A percentile compares a stretch with the other conserved stretches of the same genome.
These are phyloP conservation scores for Deinandra increscens DNA, from an alignment of 129 eudicot genomes.

Conservation along the genomic window DNA sequence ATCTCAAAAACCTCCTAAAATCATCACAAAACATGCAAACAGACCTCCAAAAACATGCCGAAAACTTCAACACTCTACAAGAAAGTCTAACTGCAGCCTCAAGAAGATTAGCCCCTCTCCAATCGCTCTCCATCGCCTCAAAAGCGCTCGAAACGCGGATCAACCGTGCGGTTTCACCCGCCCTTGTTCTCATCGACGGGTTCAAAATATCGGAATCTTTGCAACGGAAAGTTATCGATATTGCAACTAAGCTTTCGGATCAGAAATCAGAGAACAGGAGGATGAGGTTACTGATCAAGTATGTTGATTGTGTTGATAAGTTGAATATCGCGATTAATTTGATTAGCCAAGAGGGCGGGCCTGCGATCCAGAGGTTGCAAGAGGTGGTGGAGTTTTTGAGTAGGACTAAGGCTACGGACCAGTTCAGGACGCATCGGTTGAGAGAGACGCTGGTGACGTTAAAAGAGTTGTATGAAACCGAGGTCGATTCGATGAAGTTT, in stretches of 20 bases:
- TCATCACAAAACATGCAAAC: constrained; percentile 37
- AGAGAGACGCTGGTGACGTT: constrained; percentile 64
- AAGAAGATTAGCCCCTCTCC: constrained; percentile 65
- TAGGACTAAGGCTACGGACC: constrained; percentile 84
- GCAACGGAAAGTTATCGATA: constrained; percentile 51
- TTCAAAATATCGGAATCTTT: constrained; percentile 59
- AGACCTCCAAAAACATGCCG: constrained; percentile 40
- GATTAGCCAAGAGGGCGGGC: constrained; percentile 71
- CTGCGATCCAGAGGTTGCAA: constrained; percentile 71
- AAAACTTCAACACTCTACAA: constrained; percentile 38
- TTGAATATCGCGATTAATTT: constrained; percentile 48
- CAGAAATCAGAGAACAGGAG: constrained; percentile 40
- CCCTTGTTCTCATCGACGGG: constrained; percentile 63
- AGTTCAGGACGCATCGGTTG: constrained; percentile 58
- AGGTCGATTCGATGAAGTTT: constrained; percentile 76
- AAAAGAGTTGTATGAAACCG: constrained; percentile 61
- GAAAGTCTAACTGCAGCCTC: constrained; percentile 53
- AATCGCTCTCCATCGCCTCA: constrained; percentile 64
- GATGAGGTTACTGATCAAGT: constrained; percentile 45
- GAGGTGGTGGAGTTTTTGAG: constrained; percentile 93
- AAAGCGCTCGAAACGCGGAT: constrained; percentile 74
- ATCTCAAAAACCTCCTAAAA: constrained; percentile 54
- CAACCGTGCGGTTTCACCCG: constrained; percentile 78
- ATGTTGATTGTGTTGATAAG: constrained; percentile 65
- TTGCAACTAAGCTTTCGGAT: constrained; percentile 39